Evolutionary conservation across 2,329 filamentous ascomycete genomes (phyloP).

Genomic region (Penicillium griseofulvum): DNA sequence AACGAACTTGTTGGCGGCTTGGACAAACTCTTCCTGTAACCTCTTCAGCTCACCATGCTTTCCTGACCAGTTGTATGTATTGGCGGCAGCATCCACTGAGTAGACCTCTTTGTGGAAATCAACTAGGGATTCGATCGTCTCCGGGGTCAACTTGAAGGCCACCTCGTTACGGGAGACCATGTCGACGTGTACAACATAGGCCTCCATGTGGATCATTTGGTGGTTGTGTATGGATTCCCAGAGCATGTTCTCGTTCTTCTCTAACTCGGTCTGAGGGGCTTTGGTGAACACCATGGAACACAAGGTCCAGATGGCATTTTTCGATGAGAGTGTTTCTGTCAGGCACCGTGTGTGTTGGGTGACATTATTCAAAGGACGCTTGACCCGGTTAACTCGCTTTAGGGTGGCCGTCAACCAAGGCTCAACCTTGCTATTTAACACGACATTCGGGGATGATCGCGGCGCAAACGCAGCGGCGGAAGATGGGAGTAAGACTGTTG

Average conservation of each 20-base stretch:
- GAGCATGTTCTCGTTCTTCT: slow-evolving; percentile 75
- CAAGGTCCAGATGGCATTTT: slow-evolving; percentile 91
- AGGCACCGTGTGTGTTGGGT: slow-evolving; percentile 93
- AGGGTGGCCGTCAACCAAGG: slow-evolving; percentile 95
- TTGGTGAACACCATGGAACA: slow-evolving; percentile 91
- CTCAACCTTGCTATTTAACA: slow-evolving; percentile 86
- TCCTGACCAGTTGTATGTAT: slow-evolving; percentile 91
- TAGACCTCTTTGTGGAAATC: slow-evolving; percentile 97
- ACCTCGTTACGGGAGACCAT: slow-evolving; percentile 98
- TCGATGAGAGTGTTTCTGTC: slow-evolving; percentile 85
- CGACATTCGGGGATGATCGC: slow-evolving; percentile 89
- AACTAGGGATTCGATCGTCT: slow-evolving; percentile 88
- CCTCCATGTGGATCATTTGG: slow-evolving; percentile 88
- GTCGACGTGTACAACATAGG: slow-evolving; percentile 98
- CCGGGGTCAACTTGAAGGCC: slow-evolving; percentile 92
- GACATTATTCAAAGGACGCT: slow-evolving; percentile 95
- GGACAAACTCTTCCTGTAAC: slow-evolving; percentile 92
- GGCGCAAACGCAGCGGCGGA: slow-evolving; percentile 96
- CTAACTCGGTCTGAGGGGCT: slow-evolving; percentile 78
- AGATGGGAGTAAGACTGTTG: slow-evolving; percentile 86
- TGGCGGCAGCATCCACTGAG: slow-evolving; percentile 83
- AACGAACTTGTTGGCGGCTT: slow-evolving; percentile 96
- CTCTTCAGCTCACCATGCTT: slow-evolving; percentile 97
- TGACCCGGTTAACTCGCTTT: slow-evolving; percentile 94
- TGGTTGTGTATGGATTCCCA: slow-evolving; percentile 89